Percentiles rank a stretch among this genome's conserved stretches.
Conservation (phyloP, 148 eudicot genomes). For the Nepenthes gracilis region DNA sequence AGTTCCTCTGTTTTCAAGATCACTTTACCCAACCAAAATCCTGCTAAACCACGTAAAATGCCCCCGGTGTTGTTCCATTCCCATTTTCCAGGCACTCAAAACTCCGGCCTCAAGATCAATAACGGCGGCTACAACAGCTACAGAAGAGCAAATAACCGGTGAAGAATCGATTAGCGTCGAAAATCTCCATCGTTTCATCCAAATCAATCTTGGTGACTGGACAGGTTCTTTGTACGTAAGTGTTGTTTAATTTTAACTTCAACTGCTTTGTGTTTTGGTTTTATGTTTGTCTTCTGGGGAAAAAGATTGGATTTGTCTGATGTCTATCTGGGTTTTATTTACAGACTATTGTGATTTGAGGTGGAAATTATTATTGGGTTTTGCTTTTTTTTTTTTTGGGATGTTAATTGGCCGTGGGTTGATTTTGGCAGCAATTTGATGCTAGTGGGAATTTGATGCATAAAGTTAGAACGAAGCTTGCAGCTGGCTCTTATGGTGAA, state of each 20-base stretch:
- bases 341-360: too few relatives aligned
- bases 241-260: constrained; percentile 2
- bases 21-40: too few relatives aligned
- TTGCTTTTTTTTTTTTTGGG: neutral
- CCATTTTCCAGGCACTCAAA: neutral
- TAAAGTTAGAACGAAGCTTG: constrained; percentile 58
- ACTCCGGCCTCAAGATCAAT: neutral
- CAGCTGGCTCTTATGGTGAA: constrained; percentile 74
- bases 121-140: neutral
- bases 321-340: too few relatives aligned
- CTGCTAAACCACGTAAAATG: too few relatives aligned
- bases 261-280: neutral
- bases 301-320: too few relatives aligned
- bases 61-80: too few relatives aligned
- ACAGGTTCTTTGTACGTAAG: constrained; percentile 62
- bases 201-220: constrained; percentile 71
- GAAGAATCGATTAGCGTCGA: constrained; percentile 50
- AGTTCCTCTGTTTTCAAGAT: too few relatives aligned
- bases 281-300: neutral
- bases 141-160: constrained; percentile 7
- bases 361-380: neutral
- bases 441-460: constrained; percentile 61
- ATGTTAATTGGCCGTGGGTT: neutral
- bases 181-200: constrained; percentile 50
- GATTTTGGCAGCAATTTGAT: constrained; percentile 72